These are phyloP conservation scores for Inga oerstediana DNA, from an alignment of 306 rosid genomes.

Conservation along the genomic window DNA sequence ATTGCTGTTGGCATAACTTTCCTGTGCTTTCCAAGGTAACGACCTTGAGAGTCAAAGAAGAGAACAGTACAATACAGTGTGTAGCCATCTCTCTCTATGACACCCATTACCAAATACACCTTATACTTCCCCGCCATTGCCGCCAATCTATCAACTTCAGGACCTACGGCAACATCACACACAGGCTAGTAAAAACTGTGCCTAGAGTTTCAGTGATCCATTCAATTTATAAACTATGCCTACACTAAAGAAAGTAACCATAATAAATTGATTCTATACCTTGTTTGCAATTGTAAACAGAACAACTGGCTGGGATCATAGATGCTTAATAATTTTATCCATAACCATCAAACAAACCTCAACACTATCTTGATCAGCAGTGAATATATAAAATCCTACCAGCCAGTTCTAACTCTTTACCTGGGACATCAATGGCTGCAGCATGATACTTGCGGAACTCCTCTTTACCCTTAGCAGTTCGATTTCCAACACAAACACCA, in stretches of 20 bases:
- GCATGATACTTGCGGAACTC: constrained; percentile 85
- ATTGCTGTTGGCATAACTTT: constrained; percentile 87
- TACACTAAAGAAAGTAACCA: not conserved
- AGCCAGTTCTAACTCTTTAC: constrained; percentile 34
- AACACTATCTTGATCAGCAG: not conserved
- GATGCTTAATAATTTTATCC: not conserved
- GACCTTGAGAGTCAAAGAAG: constrained; percentile 89
- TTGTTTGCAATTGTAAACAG: not conserved
- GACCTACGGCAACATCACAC: constrained; percentile 53
- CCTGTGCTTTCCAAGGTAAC: constrained; percentile 89
- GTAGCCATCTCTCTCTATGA: constrained; percentile 92
- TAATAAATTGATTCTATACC: not conserved
- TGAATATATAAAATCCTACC: not conserved
- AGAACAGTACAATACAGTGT: constrained; percentile 85
- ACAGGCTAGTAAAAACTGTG: not conserved
- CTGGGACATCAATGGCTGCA: constrained; percentile 85
- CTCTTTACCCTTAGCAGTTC: constrained; percentile 78
- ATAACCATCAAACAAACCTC: not conserved
- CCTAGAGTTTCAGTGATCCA: not conserved
- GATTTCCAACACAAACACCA: constrained; percentile 67
- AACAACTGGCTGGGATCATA: not conserved
- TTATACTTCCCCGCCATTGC: constrained; percentile 93
- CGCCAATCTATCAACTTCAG: constrained; percentile 90
- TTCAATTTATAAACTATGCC: not conserved
- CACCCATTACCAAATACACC: constrained; percentile 86